These are phyloP conservation scores for Mesembryanthemum crystallinum DNA, from an alignment of 148 eudicot species.

Conservation along the genomic window DNA sequence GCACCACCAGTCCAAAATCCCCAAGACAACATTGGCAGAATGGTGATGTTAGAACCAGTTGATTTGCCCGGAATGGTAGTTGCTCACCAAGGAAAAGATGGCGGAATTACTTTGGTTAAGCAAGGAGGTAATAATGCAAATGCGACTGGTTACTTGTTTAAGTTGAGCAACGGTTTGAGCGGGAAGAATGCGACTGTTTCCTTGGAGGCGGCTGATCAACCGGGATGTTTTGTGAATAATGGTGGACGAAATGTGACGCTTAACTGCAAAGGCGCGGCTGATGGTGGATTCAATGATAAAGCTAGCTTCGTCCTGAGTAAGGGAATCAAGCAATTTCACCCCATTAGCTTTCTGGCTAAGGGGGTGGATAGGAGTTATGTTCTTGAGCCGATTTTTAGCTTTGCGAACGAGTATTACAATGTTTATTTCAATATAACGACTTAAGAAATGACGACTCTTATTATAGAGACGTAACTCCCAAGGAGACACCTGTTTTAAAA, in stretches of 20 bases:
- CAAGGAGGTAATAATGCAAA: not conserved
- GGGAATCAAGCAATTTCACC: constrained; percentile 58
- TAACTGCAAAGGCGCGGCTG: constrained; percentile 35
- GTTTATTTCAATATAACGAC: constrained; percentile 70
- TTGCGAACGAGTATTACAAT: constrained; percentile 70
- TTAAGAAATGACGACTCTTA: too few species aligned
- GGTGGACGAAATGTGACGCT: constrained; percentile 34
- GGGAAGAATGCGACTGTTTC: constrained; percentile 53
- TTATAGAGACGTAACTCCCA: too few species aligned
- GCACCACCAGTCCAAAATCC: not conserved
- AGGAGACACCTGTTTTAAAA: too few species aligned
- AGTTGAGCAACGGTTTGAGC: constrained; percentile 47
- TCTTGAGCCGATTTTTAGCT: constrained; percentile 59
- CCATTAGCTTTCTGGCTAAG: constrained; percentile 70
- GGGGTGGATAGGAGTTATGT: constrained; percentile 60
- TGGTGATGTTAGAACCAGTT: constrained; percentile 62
- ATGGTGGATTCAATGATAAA: constrained; percentile 29
- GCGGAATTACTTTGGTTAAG: constrained; percentile 26
- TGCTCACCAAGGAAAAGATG: constrained; percentile 34
- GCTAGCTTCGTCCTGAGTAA: constrained; percentile 47
- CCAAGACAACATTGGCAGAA: constrained; percentile 36
- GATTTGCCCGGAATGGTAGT: constrained; percentile 65
- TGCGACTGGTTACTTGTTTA: constrained; percentile 26
- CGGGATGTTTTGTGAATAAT: constrained; percentile 56
- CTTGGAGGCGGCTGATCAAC: constrained; percentile 38